Evolutionary conservation across 495 filamentous ascomycete species (phyloP), one percentile per base, ranked within the genome.

Genomic region (Aspergillus campestris): DNA sequence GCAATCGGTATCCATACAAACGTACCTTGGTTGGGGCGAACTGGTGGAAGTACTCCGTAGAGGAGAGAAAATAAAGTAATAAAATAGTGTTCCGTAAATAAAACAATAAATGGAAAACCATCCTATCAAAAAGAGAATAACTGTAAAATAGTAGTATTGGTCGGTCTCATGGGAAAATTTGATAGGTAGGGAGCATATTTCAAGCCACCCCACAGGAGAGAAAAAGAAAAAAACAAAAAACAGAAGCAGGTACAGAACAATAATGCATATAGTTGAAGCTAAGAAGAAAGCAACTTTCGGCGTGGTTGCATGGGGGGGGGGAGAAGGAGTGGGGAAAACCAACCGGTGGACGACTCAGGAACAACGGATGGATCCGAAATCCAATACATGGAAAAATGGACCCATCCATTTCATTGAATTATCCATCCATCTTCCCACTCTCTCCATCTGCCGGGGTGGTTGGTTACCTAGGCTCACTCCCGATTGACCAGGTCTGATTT

Each of bases 341-440:
- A 24, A 24, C 18, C 18, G 18, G 39, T 34, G 45, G 37, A 47
- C 48, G 52, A 47, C 48, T 38, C 45, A 38, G 48, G 47, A 44
- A 52, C 48, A 49, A 52, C 52, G 49, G 52, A 55, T 52, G 52
- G 49, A 51, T 54, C 48, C 51, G 51, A 51, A 51, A 24, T 43
- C 54, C 50, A 51, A 47, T 47, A 38, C 40, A 42, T n/a, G n/a
- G n/a, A 44, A 38, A 24, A 24, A 24, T 48, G 47, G 51, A 44
- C 46, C 48, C 43, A 36, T 53, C 34, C 34, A 57, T 57, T 38
- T 34, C 47, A 24, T 24, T 24, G 18, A 24, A 24, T 24, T 24
- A 24, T 24, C 18, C 18, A 24, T 24, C 18, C 18, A 24, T 24
- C 18, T 24, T 24, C 18, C 4, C 18, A 2, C 18, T 24, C 18